Conservation (phyloP, 2,329 filamentous ascomycete genomes). For the Colletotrichum spinosum region DNA sequence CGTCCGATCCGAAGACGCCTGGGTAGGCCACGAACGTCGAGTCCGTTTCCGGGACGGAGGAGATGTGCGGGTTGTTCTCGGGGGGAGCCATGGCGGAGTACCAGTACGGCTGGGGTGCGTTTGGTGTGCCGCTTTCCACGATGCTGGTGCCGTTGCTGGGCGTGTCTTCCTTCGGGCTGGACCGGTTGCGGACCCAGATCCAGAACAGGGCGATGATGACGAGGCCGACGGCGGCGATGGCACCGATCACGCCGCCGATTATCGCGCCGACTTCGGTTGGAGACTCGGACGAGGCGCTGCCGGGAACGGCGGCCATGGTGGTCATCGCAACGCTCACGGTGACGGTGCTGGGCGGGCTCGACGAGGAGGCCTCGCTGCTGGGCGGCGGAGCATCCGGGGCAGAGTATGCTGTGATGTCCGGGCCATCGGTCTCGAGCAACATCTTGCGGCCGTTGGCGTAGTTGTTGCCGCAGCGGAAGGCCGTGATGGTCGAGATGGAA, state of each 20-base stretch:
- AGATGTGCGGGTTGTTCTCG: background rate
- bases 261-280: background rate
- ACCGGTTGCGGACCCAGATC: background rate
- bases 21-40: too few relatives aligned
- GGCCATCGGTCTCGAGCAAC: background rate
- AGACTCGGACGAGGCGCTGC: background rate
- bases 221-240: background rate
- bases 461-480: conserved; percentile 10
- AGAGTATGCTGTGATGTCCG: background rate
- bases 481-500: background rate
- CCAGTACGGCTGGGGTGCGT: background rate
- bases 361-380: too few relatives aligned
- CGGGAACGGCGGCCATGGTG: background rate
- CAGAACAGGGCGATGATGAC: background rate
- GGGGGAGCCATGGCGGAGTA: background rate
- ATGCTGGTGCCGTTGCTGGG: background rate
- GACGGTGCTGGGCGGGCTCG: background rate
- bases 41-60: too few relatives aligned
- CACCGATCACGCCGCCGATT: conserved; percentile 7
- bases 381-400: too few relatives aligned
- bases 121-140: background rate
- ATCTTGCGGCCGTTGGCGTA: conserved; percentile 1
- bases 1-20: too few relatives aligned
- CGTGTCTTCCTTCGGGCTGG: background rate
- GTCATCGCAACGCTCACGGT: background rate